Evolutionary conservation across 2,329 filamentous ascomycete species (phyloP).

Genomic region (Graphiopsis chlorocephala): DNA sequence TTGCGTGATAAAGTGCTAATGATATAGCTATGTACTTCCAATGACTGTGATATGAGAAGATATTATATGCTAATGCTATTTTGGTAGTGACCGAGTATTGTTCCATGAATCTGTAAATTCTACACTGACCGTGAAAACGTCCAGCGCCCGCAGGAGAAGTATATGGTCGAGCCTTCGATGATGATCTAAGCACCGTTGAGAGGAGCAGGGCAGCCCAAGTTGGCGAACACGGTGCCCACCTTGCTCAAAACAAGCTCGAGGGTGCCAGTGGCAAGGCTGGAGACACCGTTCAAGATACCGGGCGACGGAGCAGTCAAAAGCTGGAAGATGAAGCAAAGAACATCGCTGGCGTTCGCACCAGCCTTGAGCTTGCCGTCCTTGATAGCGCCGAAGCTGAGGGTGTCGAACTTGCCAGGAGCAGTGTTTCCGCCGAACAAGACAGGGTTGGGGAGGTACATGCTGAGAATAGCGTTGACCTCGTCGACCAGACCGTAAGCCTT

Average conservation of each 20-base stretch:
- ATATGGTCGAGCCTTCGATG: too few relatives aligned
- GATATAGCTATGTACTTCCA: neutral
- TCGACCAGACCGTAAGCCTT: slow-evolving; percentile 1
- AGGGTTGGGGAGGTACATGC: slow-evolving; percentile 38
- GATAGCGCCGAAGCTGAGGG: slow-evolving; percentile 36
- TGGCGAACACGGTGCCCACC: slow-evolving; percentile 26
- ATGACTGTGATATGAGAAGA: neutral
- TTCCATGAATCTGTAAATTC: neutral
- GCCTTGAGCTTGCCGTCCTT: slow-evolving; percentile 34
- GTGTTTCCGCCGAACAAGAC: slow-evolving; percentile 44
- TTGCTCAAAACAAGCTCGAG: slow-evolving; percentile 28
- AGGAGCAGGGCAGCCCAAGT: slow-evolving; percentile 34
- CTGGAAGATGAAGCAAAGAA: slow-evolving; percentile 41
- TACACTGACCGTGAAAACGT: neutral
- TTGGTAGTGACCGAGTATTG: neutral
- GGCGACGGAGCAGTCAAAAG: slow-evolving; percentile 36
- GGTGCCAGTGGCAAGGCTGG: slow-evolving; percentile 30
- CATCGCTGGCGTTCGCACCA: slow-evolving; percentile 22
- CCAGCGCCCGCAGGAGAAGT: neutral
- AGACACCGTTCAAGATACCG: slow-evolving; percentile 30
- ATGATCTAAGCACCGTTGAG: slow-evolving; percentile 18
- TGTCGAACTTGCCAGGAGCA: slow-evolving; percentile 38
- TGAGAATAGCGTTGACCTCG: neutral
- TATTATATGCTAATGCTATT: neutral
- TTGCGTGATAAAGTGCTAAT: neutral